These are phyloP conservation scores for Leccinellum luteum DNA, from an alignment of 768 basidiomycete species.

Conservation along the genomic window DNA sequence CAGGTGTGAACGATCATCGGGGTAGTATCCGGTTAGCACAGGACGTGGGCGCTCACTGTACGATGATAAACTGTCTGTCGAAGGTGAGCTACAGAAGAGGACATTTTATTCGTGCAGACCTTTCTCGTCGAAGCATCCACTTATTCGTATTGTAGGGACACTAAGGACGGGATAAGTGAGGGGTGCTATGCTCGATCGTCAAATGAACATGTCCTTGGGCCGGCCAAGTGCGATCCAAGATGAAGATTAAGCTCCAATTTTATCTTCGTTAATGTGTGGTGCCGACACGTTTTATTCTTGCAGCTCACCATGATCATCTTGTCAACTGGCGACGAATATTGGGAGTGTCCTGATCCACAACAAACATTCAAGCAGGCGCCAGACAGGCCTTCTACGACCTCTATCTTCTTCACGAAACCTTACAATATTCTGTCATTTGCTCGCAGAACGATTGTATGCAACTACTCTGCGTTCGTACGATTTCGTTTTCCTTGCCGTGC, in stretches of 20 bases:
- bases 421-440: slow-evolving; percentile 62
- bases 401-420: slow-evolving; percentile 52
- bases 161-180: too few relatives aligned
- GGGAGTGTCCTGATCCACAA: too few relatives aligned
- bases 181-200: slow-evolving; percentile 28
- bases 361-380: slow-evolving; percentile 44
- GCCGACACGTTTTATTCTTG: background rate
- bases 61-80: slow-evolving; percentile 21
- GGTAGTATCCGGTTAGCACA: slow-evolving; percentile 49
- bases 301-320: slow-evolving; percentile 62
- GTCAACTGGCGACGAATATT: slow-evolving; percentile 69
- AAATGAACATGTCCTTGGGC: slow-evolving; percentile 44
- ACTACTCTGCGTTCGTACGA: background rate
- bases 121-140: background rate
- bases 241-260: slow-evolving; percentile 52
- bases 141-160: slow-evolving; percentile 18
- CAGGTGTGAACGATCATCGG: slow-evolving; percentile 69
- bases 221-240: too few relatives aligned
- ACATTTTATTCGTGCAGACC: slow-evolving; percentile 32
- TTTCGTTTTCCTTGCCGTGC: background rate
- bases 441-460: slow-evolving; percentile 56
- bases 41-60: slow-evolving; percentile 55
- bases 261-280: background rate
- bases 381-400: slow-evolving; percentile 50
- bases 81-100: slow-evolving; percentile 62